These are phyloP conservation scores for Aspergillus aculeatus DNA, from an alignment of 2,329 filamentous ascomycete genomes.

Conservation along the genomic window DNA sequence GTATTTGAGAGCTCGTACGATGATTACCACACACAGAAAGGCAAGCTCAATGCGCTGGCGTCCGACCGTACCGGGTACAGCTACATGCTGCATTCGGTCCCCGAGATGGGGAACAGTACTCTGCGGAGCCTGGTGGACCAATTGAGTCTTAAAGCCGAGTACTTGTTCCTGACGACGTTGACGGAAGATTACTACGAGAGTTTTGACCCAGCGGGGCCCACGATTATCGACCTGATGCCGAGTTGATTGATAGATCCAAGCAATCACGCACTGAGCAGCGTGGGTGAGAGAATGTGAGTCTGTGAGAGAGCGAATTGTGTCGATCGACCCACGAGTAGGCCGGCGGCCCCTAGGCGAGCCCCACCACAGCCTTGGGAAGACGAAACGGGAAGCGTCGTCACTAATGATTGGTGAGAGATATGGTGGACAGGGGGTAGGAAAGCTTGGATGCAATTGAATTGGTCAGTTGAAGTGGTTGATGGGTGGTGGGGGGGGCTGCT, in stretches of 20 bases:
- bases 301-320: neutral
- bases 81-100: conserved; percentile 16
- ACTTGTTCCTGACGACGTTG: conserved; percentile 12
- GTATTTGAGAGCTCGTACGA: conserved; percentile 16
- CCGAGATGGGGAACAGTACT: conserved; percentile 4
- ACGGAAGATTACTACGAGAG: conserved; percentile 12
- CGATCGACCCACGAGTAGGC: neutral
- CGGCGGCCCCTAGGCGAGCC: neutral
- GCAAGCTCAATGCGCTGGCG: neutral
- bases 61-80: conserved; percentile 3
- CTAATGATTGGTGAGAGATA: conserved; percentile 1
- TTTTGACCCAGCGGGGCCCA: conserved; percentile 10
- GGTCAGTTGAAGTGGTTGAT: neutral
- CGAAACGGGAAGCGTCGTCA: neutral
- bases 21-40: conserved; percentile 3
- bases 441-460: neutral
- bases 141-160: conserved; percentile 13
- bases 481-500: neutral
- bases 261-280: neutral
- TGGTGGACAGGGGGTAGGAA: neutral
- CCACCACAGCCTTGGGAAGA: no score
- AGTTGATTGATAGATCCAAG: neutral
- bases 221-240: conserved; percentile 12
- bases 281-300: no score
- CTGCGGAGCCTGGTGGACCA: conserved; percentile 9